phyloP scores from a whole-genome alignment of 208 protist genomes.

The Acanthamoeba polyphaga region DNA sequence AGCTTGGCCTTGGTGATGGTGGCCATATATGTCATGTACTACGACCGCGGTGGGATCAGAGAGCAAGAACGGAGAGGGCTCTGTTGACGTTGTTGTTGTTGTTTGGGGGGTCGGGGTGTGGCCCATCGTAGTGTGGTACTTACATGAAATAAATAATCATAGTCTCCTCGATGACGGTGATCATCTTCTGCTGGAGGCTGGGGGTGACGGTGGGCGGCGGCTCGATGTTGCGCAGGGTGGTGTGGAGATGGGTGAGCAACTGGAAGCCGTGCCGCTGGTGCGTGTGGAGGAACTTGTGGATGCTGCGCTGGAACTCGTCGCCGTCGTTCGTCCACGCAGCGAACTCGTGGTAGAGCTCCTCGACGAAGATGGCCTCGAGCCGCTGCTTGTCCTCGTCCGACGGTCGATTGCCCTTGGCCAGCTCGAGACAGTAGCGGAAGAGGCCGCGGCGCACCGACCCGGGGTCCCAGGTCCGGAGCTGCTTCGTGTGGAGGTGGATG shows the following conservation, averaged over 20 bases:
- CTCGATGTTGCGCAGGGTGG: constrained; percentile 3
- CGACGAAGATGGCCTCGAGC: constrained; percentile 39
- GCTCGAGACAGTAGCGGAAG: constrained; percentile 37
- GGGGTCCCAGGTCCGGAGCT: constrained; percentile 9
- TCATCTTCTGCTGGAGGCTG: constrained; percentile 34
- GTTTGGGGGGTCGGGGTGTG: background rate
- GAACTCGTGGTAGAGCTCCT: constrained; percentile 52
- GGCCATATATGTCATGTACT: no score
- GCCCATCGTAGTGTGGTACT: background rate
- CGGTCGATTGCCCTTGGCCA: constrained; percentile 25
- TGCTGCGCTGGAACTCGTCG: background rate
- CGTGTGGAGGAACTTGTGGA: constrained; percentile 31
- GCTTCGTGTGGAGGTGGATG: constrained; percentile 33
- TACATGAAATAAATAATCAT: constrained; percentile 55
- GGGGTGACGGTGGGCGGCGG: background rate
- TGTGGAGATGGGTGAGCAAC: background rate
- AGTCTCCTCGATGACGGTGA: constrained; percentile 11
- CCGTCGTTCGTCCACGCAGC: background rate
- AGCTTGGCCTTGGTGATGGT: no score
- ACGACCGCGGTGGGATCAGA: no score
- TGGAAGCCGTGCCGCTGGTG: constrained; percentile 35
- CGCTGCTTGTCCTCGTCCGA: constrained; percentile 29
- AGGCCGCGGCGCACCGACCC: constrained; percentile 17
- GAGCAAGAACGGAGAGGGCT: background rate
- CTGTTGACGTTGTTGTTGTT: background rate